Evolutionary conservation across 176 grass and related monocot species (phyloP).

Genomic region (Urochloa ruziziensis): DNA sequence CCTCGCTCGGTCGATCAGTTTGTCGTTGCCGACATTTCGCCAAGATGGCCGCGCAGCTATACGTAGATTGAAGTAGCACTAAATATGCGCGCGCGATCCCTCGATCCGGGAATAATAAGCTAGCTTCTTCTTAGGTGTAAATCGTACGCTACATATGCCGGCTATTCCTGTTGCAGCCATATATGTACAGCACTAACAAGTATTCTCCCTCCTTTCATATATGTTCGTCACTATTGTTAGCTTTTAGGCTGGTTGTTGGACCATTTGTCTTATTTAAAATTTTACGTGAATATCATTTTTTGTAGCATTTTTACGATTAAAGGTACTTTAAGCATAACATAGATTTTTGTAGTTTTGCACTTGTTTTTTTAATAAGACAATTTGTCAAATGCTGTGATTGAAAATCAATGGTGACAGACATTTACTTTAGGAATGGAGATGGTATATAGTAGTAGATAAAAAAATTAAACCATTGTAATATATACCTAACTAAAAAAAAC

Average conservation of each 20-base stretch:
- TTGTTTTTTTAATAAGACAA: too few relatives aligned
- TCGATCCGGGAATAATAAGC: not conserved
- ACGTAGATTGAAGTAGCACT: not conserved
- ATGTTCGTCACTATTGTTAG: too few relatives aligned
- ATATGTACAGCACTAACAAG: not conserved
- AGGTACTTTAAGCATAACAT: too few relatives aligned
- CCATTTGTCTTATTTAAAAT: too few relatives aligned
- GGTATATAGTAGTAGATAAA: not conserved
- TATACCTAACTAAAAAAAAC: not conserved
- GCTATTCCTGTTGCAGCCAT: not conserved
- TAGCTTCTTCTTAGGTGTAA: not conserved
- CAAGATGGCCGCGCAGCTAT: not conserved
- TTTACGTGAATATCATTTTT: too few relatives aligned
- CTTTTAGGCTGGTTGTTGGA: too few relatives aligned
- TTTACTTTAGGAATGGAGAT: too few relatives aligned
- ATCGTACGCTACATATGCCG: not conserved
- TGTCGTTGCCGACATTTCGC: not conserved
- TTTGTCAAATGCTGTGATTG: too few relatives aligned
- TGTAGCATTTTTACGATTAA: too few relatives aligned
- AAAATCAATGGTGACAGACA: too few relatives aligned
- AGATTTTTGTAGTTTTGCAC: too few relatives aligned
- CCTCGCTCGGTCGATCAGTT: not conserved
- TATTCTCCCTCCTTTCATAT: too few relatives aligned
- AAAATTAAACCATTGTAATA: not conserved
- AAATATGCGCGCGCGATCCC: not conserved